Base-by-base conservation (phyloP, 139 green algal species). In the Eudorina sp. region DNA sequence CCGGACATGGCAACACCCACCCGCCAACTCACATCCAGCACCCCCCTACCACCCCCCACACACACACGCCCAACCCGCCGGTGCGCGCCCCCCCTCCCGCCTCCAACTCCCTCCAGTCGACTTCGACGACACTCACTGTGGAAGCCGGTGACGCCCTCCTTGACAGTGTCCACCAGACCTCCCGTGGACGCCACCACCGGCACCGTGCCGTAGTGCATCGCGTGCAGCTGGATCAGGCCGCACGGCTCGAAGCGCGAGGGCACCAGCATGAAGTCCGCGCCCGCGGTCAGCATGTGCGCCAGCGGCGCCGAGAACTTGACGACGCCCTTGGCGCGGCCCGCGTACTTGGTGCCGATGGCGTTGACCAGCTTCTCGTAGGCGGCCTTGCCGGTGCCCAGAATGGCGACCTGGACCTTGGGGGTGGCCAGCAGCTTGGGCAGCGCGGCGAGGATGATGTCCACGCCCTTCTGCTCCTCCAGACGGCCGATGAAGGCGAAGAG, bases 401-500 rank as follows among this genome's bases (percentile, higher is more conserved):
- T 95, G 38, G 96, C 94, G 34, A 98, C 79, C 93, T 97, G 94
- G 0, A 86, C 91, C 77, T 94, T 92, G 60, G 81, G 81, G 36
- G 80, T 90, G 38, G 83, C 82, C 58, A 96, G 68, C 62, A 99
- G 92, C 89, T 98, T 95, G 60, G 94, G 94, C 62, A 99, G 87
- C 36, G 97, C 97, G 55, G 93, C 93, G 53, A 99, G 88, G 82
- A 99, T 92, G 91, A 99, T 98, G 93, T 99, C 98, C 77, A 98
- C 97, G 62, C 98, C 98, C 92, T 99, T 99, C 94, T 99, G 97
- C 95, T 99, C 97, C 93, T 99, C 97, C 82, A 99, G 95, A 34
- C 97, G 94, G 36, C 97, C 97, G 76, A 99, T 98, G 95, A 98
- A 99, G 69, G 94, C 95, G 78, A 98, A 97, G 76, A 99, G 81